phyloP scores from a whole-genome alignment of 768 basidiomycete species.

The Podaxis sp. region DNA sequence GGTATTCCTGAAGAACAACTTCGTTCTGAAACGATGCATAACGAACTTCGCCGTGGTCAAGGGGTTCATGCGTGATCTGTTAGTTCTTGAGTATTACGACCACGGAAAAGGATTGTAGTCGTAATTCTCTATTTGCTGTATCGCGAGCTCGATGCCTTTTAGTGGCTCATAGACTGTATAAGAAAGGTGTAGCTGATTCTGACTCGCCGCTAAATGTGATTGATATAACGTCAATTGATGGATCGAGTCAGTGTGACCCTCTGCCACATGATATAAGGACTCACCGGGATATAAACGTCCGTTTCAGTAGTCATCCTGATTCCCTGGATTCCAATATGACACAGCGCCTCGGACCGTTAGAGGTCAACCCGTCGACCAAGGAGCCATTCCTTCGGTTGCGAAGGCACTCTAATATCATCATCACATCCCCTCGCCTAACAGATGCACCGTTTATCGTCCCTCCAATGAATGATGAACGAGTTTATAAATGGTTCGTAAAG shows the following conservation, averaged over 20 bases:
- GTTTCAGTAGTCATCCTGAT: background rate
- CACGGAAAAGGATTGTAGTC: background rate
- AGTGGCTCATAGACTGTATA: background rate
- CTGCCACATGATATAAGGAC: background rate
- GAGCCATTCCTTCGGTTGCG: slow-evolving; percentile 51
- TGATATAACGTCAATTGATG: background rate
- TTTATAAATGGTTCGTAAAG: slow-evolving; percentile 14
- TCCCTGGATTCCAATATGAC: background rate
- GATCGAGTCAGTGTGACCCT: background rate
- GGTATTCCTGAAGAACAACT: slow-evolving; percentile 70
- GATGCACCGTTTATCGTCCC: slow-evolving; percentile 33
- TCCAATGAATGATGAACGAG: background rate
- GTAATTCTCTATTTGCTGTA: background rate
- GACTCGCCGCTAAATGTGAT: too few species aligned
- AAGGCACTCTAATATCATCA: slow-evolving; percentile 50
- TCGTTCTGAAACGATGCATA: slow-evolving; percentile 37
- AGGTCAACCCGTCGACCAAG: slow-evolving; percentile 31
- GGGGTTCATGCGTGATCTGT: slow-evolving; percentile 34
- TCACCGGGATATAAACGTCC: background rate
- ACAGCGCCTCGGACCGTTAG: slow-evolving; percentile 21
- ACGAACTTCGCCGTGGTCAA: slow-evolving; percentile 35
- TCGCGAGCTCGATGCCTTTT: background rate
- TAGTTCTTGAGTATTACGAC: slow-evolving; percentile 28
- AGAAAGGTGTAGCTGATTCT: too few species aligned
- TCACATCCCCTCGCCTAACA: slow-evolving; percentile 53